These are phyloP conservation scores for barley (Hordeum vulgare) DNA, from an alignment of 176 grass and related monocot genomes.

Conservation along the genomic window DNA sequence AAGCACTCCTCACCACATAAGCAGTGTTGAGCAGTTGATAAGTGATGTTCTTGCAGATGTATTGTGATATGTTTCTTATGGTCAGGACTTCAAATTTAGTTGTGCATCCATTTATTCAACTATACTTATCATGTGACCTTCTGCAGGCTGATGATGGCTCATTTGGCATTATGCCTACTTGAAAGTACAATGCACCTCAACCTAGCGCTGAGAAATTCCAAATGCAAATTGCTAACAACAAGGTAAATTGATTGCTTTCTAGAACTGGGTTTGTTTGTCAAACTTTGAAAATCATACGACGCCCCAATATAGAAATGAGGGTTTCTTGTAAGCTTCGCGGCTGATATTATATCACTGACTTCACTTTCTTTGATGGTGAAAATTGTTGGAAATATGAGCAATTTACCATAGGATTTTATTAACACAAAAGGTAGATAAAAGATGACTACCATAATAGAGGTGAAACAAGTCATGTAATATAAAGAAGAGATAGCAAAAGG, in stretches of 20 bases:
- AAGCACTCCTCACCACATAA: conserved; percentile 81
- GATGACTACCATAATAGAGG: too few species aligned
- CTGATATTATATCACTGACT: not conserved
- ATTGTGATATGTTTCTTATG: conserved; percentile 17
- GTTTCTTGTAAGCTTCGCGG: not conserved
- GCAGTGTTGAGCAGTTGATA: conserved; percentile 77
- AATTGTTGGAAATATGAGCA: too few species aligned
- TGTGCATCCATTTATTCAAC: not conserved
- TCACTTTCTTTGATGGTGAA: not conserved
- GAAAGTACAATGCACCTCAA: conserved; percentile 49
- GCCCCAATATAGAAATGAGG: not conserved
- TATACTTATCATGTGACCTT: conserved; percentile 1
- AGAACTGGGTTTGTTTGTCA: not conserved
- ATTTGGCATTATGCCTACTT: conserved; percentile 40
- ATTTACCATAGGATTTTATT: too few species aligned
- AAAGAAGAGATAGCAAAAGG: too few species aligned
- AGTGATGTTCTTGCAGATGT: conserved; percentile 82
- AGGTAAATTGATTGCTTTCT: conserved; percentile 26
- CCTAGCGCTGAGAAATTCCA: too few species aligned
- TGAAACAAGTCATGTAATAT: too few species aligned
- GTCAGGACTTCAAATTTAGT: not conserved
- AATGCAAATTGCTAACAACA: too few species aligned
- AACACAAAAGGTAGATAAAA: too few species aligned
- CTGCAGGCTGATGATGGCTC: conserved; percentile 75
- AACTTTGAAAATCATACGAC: not conserved